Evolutionary conservation across 495 filamentous ascomycete genomes (phyloP), one percentile per base, ranked within the genome.

Genomic region (Extremus antarcticus): DNA sequence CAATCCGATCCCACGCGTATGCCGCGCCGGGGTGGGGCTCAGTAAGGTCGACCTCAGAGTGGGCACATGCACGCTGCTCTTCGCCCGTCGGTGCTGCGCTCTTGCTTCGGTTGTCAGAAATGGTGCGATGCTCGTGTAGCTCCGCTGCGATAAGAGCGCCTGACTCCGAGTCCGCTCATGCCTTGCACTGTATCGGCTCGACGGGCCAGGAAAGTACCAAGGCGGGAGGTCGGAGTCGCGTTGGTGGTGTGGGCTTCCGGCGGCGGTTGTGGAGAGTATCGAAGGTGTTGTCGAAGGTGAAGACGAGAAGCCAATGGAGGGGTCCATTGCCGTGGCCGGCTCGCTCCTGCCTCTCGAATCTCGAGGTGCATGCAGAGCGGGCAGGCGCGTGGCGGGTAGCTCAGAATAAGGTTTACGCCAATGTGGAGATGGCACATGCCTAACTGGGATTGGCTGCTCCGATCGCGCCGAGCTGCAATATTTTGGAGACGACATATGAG

Each of bases 1-100:
- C 11, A 57, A 40, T 43, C 46, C 46, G 23, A 1, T 43, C 13
- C 38, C 47, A 25, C 17, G 41, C 41, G 41, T n/a, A n/a, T 17
- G 19, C 17, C 41, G 41, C 41, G 15, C 41, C 3, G 41, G 41
- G 7, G 41, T 17, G 7, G 41, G 41, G 7, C 16, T 45, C 8
- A 17, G 17, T n/a, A 45, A 17, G 4, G 16, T 45, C 41, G 41
- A 45, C 40, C 32, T 20, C 17, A 45, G 41, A 7, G 41, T 45
- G 7, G 41, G 25, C 2, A 50, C 41, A 16, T 15, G 32, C 19
- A 23, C 19, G 48, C 22, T 48, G 20, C 41, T 53, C 24, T 58
- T 49, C n/a, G 50, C 39, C n/a, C 56, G 49, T 17, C 56, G 40
- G 16, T 53, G 43, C 20, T 22, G 4, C 9, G 56, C 56, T 10